Percentiles rank a stretch among this genome's conserved stretches.
These are phyloP conservation scores for Calonectria fujianensis DNA, from an alignment of 2,329 filamentous ascomycete genomes.

Conservation along the genomic window DNA sequence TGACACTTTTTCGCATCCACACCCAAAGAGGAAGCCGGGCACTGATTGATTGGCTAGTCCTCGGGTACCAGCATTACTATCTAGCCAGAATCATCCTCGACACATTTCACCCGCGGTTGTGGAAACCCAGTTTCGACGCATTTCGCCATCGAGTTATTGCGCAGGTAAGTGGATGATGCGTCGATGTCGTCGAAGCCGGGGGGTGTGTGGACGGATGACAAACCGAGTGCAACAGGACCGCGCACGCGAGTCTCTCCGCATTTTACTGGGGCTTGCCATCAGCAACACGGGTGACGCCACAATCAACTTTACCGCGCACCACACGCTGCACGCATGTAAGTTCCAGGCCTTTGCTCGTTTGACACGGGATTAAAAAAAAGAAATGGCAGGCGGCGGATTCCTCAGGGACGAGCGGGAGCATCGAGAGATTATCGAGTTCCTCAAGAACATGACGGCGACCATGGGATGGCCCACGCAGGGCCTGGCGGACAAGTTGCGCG, in stretches of 20 bases:
- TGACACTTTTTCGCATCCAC: background rate
- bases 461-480: conserved; percentile 46
- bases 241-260: conserved; percentile 50
- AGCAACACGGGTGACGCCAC: conserved; percentile 53
- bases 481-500: conserved; percentile 37
- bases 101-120: conserved; percentile 61
- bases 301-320: conserved; percentile 53
- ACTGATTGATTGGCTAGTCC: conserved; percentile 50
- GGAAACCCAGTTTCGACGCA: conserved; percentile 50
- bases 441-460: conserved; percentile 40
- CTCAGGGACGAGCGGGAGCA: conserved; percentile 41
- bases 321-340: conserved; percentile 54
- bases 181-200: too few relatives aligned
- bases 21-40: background rate
- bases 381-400: conserved; percentile 42
- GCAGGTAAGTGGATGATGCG: conserved; percentile 41
- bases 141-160: conserved; percentile 46
- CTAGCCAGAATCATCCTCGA: conserved; percentile 62
- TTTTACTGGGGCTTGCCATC: conserved; percentile 52
- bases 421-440: conserved; percentile 40
- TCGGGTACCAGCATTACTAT: conserved; percentile 64
- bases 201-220: background rate
- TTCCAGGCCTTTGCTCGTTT: background rate
- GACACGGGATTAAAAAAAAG: background rate
- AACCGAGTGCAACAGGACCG: conserved; percentile 40